Conservation (phyloP, 441 rosid genomes). For the Populus hybrid region DNA sequence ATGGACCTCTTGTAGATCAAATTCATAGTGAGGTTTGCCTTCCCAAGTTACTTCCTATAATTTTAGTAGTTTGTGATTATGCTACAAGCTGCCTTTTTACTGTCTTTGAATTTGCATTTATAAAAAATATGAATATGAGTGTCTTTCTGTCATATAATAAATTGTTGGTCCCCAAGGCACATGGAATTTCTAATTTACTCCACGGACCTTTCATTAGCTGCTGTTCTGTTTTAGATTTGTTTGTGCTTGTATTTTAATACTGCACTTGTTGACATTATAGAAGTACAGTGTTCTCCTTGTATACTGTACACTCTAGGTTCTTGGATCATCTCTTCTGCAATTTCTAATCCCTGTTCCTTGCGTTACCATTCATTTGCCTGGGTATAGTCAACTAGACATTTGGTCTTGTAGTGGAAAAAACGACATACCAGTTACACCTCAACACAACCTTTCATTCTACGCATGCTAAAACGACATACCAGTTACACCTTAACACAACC, state of each 20-base stretch:
- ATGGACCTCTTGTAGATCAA: constrained; percentile 71
- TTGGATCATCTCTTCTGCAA: not conserved
- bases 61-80: not conserved
- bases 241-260: not conserved
- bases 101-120: not conserved
- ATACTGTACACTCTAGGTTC: not conserved
- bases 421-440: not conserved
- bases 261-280: not conserved
- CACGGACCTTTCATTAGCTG: not conserved
- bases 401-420: not conserved
- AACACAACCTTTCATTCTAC: not conserved
- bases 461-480: not conserved
- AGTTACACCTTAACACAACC: not conserved
- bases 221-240: not conserved
- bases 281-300: not conserved
- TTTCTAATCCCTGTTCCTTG: not conserved
- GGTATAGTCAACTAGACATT: not conserved
- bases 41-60: constrained; percentile 14
- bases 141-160: not conserved
- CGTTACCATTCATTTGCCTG: not conserved
- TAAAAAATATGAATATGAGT: not conserved
- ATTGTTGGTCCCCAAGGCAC: not conserved
- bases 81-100: constrained; percentile 1
- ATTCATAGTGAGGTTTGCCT: constrained; percentile 78
- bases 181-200: not conserved